Evolutionary conservation across 805 yeast genomes (phyloP).

Genomic region (Candida mattraensis): DNA sequence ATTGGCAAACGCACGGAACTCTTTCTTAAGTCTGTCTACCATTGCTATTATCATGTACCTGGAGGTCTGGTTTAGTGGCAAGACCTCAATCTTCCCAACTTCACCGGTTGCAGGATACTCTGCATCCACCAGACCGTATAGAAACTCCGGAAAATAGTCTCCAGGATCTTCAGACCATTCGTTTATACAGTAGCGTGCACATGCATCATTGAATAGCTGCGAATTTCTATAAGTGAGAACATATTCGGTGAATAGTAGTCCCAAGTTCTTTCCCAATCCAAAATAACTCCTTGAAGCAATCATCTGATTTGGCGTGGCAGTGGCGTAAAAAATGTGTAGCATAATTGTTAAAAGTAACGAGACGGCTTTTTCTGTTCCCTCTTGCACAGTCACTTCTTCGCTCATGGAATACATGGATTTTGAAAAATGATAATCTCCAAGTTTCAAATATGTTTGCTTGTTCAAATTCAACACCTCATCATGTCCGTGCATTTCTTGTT

Average conservation of each 20-base stretch:
- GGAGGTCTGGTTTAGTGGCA: conserved; percentile 10
- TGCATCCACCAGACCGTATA: conserved; percentile 21
- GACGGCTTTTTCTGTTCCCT: conserved; percentile 17
- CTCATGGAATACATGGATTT: conserved; percentile 22
- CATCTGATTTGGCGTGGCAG: conserved; percentile 20
- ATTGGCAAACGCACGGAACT: conserved; percentile 23
- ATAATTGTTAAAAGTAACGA: conserved; percentile 18
- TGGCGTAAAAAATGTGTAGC: conserved; percentile 23
- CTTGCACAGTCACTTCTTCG: conserved; percentile 18
- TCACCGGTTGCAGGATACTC: conserved; percentile 11
- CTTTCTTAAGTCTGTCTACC: conserved; percentile 23
- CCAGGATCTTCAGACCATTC: conserved; percentile 18
- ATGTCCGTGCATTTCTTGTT: conserved; percentile 19
- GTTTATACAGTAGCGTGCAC: conserved; percentile 24
- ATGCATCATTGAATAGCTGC: conserved; percentile 18
- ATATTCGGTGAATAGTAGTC: conserved; percentile 20
- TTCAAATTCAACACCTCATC: conserved; percentile 22
- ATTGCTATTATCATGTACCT: conserved; percentile 8
- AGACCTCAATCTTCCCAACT: conserved; percentile 7
- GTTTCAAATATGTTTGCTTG: conserved; percentile 15
- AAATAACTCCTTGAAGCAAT: conserved; percentile 20
- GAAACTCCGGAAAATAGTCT: conserved; percentile 25
- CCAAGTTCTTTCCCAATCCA: conserved; percentile 21
- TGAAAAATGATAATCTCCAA: conserved; percentile 26
- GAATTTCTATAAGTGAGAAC: conserved; percentile 11